Base-by-base conservation (phyloP, 192 early-diverging fungal genomes). In the Entomortierella beljakovae region DNA sequence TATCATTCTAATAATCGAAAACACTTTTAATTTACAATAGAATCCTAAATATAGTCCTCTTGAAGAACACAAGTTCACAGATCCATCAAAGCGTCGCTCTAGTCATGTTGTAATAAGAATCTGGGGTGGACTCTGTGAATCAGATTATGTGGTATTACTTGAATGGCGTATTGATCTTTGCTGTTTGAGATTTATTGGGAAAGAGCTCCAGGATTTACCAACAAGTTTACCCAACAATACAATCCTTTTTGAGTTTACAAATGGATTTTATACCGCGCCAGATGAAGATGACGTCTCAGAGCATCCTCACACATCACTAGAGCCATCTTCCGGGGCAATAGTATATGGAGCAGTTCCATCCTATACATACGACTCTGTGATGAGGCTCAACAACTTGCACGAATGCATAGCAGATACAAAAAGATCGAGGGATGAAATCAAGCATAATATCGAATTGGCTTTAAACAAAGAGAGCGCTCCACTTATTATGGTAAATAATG, bases 151-250 rank as follows among this genome's bases (percentile, higher is more conserved):
- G 23, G 43, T 73, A 3, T 46, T 87, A 46, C 33, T 87, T n/a
- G 83, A 87, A 58, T 87, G 86, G 86, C 58, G 68, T n/a, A 55
- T 87, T 11, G 80, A 83, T 18, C 69, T 87, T 46, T 81, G 83
- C 46, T 66, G 68, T 28, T 59, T 87, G 13, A 56, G 61, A 13
- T 85, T 62, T 54, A 61, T 87, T 23, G 80, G 82, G 18, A 85
- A 83, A 43, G 70, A 81, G 8, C 84, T 83, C 73, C 71, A 69
- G 51, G 64, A 54, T 61, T 34, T 72, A 5, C 70, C 71, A 15
- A 56, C 64, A 10, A 54, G 64, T 16, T 60, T 81, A 50, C 86
- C 86, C 42, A 59, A 81, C 56, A 87, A 87, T 55, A 83, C 81
- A 1, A 71, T 87, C 13, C 46, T 85, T 18, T 82, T 85, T 69